Conservation (phyloP, 805 yeast species). For the Myxozyma lipomycoides region DNA sequence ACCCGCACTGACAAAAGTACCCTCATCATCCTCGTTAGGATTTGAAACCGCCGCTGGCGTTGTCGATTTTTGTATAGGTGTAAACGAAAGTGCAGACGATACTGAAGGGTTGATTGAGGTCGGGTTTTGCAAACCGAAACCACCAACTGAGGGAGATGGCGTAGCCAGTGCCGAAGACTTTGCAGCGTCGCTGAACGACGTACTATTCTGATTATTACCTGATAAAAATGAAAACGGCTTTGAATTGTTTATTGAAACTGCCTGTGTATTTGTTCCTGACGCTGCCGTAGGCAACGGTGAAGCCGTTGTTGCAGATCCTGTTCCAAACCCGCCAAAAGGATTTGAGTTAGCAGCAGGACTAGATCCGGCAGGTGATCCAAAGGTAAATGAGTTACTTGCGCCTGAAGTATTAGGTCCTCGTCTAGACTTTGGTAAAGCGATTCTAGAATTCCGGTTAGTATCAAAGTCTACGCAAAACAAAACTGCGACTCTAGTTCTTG, state of each 20-base stretch:
- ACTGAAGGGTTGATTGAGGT: too few species aligned
- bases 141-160: too few species aligned
- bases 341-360: background rate
- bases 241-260: too few species aligned
- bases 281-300: background rate
- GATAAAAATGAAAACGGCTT: conserved; percentile 8
- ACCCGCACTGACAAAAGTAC: background rate
- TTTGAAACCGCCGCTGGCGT: conserved; percentile 3
- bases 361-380: background rate
- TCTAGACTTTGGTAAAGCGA: conserved; percentile 13
- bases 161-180: too few species aligned
- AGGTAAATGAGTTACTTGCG: background rate
- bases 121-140: too few species aligned
- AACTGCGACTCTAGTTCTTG: background rate
- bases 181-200: too few species aligned
- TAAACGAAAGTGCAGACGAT: too few species aligned
- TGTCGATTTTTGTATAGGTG: background rate
- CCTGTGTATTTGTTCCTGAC: too few species aligned
- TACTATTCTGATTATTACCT: too few species aligned
- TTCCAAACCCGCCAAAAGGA: conserved; percentile 6
- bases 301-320: background rate
- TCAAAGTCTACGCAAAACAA: background rate
- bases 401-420: background rate
- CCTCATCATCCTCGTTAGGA: conserved; percentile 1
- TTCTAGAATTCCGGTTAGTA: conserved; percentile 4